Evolutionary conservation across 805 yeast species (phyloP), one percentile per base, ranked within the genome.

Genomic region (Saccharomycopsis malanga): DNA sequence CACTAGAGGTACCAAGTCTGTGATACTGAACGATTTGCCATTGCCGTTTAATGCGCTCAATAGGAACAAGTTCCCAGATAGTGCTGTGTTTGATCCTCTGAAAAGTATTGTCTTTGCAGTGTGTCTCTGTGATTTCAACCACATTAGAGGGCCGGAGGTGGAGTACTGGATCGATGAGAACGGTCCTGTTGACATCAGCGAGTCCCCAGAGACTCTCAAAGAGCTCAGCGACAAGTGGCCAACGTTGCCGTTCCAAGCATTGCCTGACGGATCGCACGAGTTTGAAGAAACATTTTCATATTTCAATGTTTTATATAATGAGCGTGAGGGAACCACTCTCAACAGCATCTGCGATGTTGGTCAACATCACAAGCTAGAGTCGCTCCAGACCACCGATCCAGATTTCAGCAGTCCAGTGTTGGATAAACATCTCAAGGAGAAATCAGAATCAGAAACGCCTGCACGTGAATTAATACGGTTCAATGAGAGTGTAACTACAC

Each of bases 251-350:
- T 93, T 93, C 59, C 97, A 89, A 61, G 95, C 96, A 1, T 67
- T 93, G 20, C 98, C 98, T 0, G 98, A 93, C 64, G 98, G 98
- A 3, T 82, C 94, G 2, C 98, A 93, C 62, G 72, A 89, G 20
- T 91, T 81, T 60, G 95, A 88, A 60, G 98, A 93, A 62, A 88
- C 95, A 0, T 87, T 89, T 59, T 82, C 95, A 21, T 87, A 87
- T 60, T 91, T 91, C 65, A 89, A 95, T 21, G 67, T 91, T 38
- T 73, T 83, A 4, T 85, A 79, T 59, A 87, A 87, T 60, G 78
- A 77, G 44, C 64, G 67, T 23, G 64, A 63, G 25, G 64, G 69
- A 18, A 57, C 56, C 22, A 69, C 77, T 10, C 74, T 80, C 17
- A 79, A 61, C 21, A 58, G 63, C 12, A 62, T 67, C 2, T 66